These are phyloP conservation scores for Paspalum notatum DNA, from an alignment of 176 grass and related monocot genomes.

Conservation along the genomic window DNA sequence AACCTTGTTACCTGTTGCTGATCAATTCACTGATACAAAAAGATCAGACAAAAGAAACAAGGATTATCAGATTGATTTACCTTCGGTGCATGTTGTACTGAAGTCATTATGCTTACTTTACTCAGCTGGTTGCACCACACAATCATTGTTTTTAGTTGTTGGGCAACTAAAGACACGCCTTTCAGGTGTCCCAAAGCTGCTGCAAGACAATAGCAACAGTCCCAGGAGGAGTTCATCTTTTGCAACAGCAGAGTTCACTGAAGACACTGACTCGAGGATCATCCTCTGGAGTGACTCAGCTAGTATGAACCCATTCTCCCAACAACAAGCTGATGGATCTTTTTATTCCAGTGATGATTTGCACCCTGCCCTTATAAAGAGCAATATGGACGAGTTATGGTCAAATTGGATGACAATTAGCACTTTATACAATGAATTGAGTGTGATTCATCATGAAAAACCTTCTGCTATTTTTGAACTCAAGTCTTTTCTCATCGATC, in stretches of 20 bases:
- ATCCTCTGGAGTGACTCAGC: constrained; percentile 65
- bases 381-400: constrained; percentile 56
- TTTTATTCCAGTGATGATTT: constrained; percentile 11
- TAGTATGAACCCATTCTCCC: constrained; percentile 43
- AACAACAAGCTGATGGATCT: constrained; percentile 17
- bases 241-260: constrained; percentile 35
- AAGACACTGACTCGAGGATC: constrained; percentile 49
- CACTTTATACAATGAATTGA: constrained; percentile 50
- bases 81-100: constrained; percentile 46
- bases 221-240: constrained; percentile 43
- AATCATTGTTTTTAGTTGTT: constrained; percentile 52
- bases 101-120: constrained; percentile 69
- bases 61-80: constrained; percentile 34
- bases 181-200: constrained; percentile 32
- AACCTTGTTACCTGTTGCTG: constrained; percentile 47
- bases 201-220: constrained; percentile 29
- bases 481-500: constrained; percentile 60
- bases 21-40: constrained; percentile 22
- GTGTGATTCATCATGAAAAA: constrained; percentile 51
- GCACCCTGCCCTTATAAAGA: constrained; percentile 33
- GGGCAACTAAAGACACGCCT: constrained; percentile 59
- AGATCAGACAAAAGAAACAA: constrained; percentile 34
- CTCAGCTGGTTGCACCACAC: constrained; percentile 45
- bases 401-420: constrained; percentile 65
- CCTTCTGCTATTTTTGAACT: constrained; percentile 75